phyloP scores from a whole-genome alignment of 371 early-diverging fungal species.

The Batkoa obscura region DNA sequence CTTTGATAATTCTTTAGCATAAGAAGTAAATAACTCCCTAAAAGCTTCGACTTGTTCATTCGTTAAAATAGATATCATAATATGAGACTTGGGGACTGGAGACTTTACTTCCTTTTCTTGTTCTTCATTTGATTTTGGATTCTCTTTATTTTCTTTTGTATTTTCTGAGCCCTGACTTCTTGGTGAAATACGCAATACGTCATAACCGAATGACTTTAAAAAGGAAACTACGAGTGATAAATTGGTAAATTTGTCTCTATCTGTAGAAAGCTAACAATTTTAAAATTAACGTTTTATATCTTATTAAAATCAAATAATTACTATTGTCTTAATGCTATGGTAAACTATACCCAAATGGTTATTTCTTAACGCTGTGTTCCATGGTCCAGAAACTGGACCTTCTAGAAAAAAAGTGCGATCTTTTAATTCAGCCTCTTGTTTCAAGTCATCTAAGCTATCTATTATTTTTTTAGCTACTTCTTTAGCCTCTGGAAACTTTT shows the following conservation, averaged over 20 bases:
- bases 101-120: no score
- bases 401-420: not conserved
- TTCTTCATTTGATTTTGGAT: no score
- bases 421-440: no score
- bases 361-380: not conserved
- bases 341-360: slow-evolving; percentile 11
- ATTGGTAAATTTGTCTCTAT: not conserved
- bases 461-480: not conserved
- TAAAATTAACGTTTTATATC: not conserved
- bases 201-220: slow-evolving; percentile 33
- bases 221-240: slow-evolving; percentile 43
- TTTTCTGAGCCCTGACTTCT: slow-evolving; percentile 17
- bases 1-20: slow-evolving; percentile 36
- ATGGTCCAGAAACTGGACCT: not conserved
- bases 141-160: slow-evolving; percentile 19
- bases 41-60: slow-evolving; percentile 28
- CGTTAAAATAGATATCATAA: slow-evolving; percentile 15
- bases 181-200: no score
- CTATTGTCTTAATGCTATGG: slow-evolving; percentile 15
- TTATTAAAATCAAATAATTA: slow-evolving; percentile 7
- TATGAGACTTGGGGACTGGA: slow-evolving; percentile 1
- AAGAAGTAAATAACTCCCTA: slow-evolving; percentile 33
- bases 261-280: not conserved
- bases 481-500: slow-evolving; percentile 23
- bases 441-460: not conserved